phyloP scores from a whole-genome alignment of 257 asterid genomes.

The Nicotiana sylvestris region DNA sequence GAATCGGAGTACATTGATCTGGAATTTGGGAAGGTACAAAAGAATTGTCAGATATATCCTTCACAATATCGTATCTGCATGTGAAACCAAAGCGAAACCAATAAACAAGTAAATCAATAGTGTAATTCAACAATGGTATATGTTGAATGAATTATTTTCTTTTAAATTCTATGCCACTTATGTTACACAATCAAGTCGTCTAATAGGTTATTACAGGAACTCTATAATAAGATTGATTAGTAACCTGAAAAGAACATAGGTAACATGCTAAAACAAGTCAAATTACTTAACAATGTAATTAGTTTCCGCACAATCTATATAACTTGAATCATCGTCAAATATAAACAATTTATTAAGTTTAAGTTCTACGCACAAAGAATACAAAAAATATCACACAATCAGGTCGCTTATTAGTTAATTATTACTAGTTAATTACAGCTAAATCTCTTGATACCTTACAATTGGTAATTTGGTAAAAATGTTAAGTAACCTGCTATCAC shows the following conservation, averaged over 20 bases:
- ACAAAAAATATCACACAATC: too few relatives aligned
- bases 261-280: background rate
- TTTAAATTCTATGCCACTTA: background rate
- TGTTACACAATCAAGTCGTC: background rate
- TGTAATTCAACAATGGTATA: background rate
- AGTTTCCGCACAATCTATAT: too few relatives aligned
- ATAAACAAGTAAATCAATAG: background rate
- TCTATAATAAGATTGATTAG: too few relatives aligned
- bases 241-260: background rate
- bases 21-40: conserved; percentile 52
- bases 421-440: too few relatives aligned
- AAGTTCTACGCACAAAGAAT: too few relatives aligned
- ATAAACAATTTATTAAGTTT: too few relatives aligned
- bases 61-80: conserved; percentile 61
- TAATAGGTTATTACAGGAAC: background rate
- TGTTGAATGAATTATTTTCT: background rate
- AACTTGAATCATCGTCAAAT: too few relatives aligned
- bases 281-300: background rate
- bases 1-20: conserved; percentile 77
- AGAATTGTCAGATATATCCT: conserved; percentile 47
- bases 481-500: too few relatives aligned
- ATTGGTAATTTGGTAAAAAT: too few relatives aligned
- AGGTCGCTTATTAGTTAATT: too few relatives aligned
- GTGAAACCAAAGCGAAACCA: conserved; percentile 3
- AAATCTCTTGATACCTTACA: too few relatives aligned